Conservation (phyloP, 2,329 filamentous ascomycete species). For the Phialemonium atrogriseum region DNA sequence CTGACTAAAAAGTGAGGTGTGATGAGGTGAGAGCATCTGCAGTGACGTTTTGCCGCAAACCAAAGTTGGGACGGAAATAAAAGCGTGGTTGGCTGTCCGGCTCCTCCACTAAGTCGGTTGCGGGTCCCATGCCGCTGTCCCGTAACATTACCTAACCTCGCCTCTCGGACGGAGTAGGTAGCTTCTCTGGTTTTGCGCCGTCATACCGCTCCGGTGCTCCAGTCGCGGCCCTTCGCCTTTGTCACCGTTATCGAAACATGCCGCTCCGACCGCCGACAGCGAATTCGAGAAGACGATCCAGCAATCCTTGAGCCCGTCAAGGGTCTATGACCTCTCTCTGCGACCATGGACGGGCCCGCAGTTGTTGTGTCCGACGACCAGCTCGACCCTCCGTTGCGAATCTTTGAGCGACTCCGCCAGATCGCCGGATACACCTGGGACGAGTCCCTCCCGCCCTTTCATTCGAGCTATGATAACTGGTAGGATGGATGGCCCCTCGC, state of each 20-base stretch:
- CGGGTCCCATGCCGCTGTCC: too few species aligned
- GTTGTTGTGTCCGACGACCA: conserved; percentile 43
- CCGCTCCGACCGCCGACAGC: conserved; percentile 2
- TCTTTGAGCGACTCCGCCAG: conserved; percentile 66
- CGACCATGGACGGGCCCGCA: conserved; percentile 43
- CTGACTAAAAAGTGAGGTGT: too few species aligned
- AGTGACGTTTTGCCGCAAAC: too few species aligned
- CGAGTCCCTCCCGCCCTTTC: conserved; percentile 48
- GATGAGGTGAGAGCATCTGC: too few species aligned
- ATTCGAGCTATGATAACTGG: conserved; percentile 85
- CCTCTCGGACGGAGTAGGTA: too few species aligned
- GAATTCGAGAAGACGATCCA: conserved; percentile 8
- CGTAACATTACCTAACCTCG: too few species aligned
- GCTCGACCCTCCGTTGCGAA: conserved; percentile 56
- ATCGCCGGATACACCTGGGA: conserved; percentile 72
- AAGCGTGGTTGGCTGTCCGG: too few species aligned
- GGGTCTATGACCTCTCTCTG: conserved; percentile 13
- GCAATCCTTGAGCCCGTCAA: conserved; percentile 13
- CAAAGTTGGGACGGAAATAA: too few species aligned
- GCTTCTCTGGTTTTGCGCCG: too few species aligned
- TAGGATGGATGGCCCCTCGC: conserved; percentile 23
- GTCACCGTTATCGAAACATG: conserved; percentile 1
- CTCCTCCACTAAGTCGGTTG: too few species aligned
- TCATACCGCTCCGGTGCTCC: too few species aligned
- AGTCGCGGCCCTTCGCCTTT: too few species aligned